Evolutionary conservation across 192 early-diverging fungal species (phyloP).

Genomic region (Dispira parvispora): DNA sequence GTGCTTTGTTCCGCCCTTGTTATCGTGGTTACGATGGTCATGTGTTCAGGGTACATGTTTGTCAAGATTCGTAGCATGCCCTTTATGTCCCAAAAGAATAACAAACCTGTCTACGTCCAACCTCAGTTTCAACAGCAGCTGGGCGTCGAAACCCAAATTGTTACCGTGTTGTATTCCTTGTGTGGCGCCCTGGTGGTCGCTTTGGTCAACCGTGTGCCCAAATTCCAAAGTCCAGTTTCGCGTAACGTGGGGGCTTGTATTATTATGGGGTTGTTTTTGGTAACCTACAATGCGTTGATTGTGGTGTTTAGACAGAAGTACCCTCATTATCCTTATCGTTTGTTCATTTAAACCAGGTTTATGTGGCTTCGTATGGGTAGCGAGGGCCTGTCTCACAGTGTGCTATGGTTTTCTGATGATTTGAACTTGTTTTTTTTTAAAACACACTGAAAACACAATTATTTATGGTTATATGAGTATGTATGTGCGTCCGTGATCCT

Average conservation of each 20-base stretch:
- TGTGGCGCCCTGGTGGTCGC: conserved; percentile 1
- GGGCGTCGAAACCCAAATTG: conserved; percentile 8
- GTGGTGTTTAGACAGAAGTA: background rate
- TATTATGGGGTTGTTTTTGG: background rate
- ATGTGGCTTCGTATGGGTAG: no score
- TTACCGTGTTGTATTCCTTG: background rate
- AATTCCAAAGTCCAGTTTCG: background rate
- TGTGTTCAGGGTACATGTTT: conserved; percentile 10
- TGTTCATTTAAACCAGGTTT: background rate
- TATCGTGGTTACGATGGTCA: conserved; percentile 5
- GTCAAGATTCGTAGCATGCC: background rate
- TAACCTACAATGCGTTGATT: background rate
- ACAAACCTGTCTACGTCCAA: background rate
- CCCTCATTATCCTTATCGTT: background rate
- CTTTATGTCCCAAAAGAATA: background rate
- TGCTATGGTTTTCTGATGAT: no score
- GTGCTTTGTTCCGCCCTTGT: background rate
- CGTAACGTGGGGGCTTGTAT: background rate
- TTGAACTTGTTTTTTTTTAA: no score
- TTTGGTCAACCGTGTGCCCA: background rate
- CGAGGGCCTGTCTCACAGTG: no score
- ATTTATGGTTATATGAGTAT: no score
- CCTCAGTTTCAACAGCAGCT: background rate
- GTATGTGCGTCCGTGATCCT: no score
- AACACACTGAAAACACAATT: no score